These are phyloP conservation scores for Hebeloma cylindrosporum DNA, from an alignment of 768 basidiomycete species.

Conservation along the genomic window DNA sequence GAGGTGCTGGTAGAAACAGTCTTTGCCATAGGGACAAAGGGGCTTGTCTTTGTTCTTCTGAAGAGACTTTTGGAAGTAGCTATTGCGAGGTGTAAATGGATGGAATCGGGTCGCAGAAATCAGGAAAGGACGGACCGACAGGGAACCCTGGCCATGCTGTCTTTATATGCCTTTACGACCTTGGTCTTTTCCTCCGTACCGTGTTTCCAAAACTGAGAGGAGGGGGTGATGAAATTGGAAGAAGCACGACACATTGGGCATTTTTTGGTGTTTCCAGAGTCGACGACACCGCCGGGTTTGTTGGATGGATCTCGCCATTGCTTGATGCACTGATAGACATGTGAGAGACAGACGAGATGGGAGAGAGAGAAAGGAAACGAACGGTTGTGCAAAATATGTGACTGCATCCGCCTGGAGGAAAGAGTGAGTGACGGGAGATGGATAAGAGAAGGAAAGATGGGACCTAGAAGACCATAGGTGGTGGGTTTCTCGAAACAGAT, in stretches of 20 bases:
- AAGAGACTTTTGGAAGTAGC: slow-evolving; percentile 62
- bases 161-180: slow-evolving; percentile 59
- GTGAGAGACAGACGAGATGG: not conserved
- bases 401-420: slow-evolving; percentile 58
- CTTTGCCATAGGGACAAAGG: slow-evolving; percentile 75
- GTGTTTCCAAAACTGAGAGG: slow-evolving; percentile 62
- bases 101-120: not conserved
- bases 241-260: slow-evolving; percentile 75
- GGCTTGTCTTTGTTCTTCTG: slow-evolving; percentile 39
- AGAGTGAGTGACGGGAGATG: not conserved
- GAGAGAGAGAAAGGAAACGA: slow-evolving; percentile 19
- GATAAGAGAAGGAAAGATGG: slow-evolving; percentile 15
- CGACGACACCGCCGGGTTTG: slow-evolving; percentile 49
- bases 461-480: slow-evolving; percentile 69
- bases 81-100: slow-evolving; percentile 26
- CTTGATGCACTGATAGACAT: slow-evolving; percentile 61
- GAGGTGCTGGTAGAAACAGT: slow-evolving; percentile 78
- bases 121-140: slow-evolving; percentile 48
- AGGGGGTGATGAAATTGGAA: slow-evolving; percentile 72
- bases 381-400: slow-evolving; percentile 79
- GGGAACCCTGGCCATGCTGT: slow-evolving; percentile 67
- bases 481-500: slow-evolving; percentile 76
- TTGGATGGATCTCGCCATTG: slow-evolving; percentile 69
- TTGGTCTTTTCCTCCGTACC: slow-evolving; percentile 52
- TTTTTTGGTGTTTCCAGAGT: slow-evolving; percentile 65